These are phyloP conservation scores for Strigomonas galati DNA, from an alignment of 208 protist species.

Conservation along the genomic window DNA sequence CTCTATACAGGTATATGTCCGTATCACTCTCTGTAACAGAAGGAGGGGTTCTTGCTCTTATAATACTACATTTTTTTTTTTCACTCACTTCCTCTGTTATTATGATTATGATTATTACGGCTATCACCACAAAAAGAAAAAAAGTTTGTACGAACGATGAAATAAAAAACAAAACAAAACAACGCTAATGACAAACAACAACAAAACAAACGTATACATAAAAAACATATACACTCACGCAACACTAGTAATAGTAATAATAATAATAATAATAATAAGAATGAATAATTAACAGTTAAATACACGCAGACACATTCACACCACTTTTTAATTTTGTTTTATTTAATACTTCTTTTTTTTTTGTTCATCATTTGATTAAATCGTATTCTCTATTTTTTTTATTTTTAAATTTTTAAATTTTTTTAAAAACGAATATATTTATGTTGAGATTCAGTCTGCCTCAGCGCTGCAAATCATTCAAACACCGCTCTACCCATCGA, in stretches of 20 bases:
- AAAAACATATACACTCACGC: no score
- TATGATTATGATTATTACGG: no score
- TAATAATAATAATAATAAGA: slow-evolving; percentile 4
- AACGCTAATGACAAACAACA: no score
- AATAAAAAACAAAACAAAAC: no score
- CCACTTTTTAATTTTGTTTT: neutral
- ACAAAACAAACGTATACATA: no score
- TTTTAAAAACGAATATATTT: neutral
- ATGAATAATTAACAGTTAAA: neutral
- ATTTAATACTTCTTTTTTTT: neutral
- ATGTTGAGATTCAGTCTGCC: slow-evolving; percentile 14
- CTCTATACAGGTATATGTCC: neutral
- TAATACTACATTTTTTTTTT: no score
- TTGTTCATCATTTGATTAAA: neutral
- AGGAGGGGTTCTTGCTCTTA: no score
- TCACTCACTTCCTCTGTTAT: no score
- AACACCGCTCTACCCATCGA: slow-evolving; percentile 60
- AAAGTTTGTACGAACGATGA: no score
- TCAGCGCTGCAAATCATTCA: slow-evolving; percentile 36
- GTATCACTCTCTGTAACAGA: neutral
- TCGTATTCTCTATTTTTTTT: slow-evolving; percentile 1
- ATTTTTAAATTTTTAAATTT: neutral
- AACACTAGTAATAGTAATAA: neutral
- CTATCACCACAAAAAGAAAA: no score
- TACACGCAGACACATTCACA: no score